Base-by-base conservation (phyloP, 169 alveolate genomes). In the Ichthyophthirius multifiliis region DNA sequence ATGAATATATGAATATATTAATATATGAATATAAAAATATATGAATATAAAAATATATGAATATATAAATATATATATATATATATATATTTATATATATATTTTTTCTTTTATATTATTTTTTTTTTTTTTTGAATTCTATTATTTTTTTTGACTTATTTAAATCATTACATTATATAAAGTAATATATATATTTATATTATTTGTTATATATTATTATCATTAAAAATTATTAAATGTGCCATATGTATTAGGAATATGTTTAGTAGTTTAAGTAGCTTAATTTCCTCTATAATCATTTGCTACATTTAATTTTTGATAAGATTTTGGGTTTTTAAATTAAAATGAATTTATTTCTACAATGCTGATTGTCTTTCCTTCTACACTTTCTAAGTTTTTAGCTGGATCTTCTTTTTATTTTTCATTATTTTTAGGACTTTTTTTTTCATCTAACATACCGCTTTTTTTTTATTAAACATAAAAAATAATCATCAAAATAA, bases 241-340 rank as follows among this genome's bases (percentile, higher is more conserved):
- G 9, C 71, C 12, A 12, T 55, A 55, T 20, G 1, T 0, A 3
- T 55, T 55, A 1, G 71, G 71, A 5, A 55, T 27, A 7, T 55
- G 71, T 23, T 55, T 55, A 20, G 71, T 55, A 0, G 32, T 20
- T 55, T 16, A 15, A 3, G 31, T 55, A 27, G 71, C 71, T 55
- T 55, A 55, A 23, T 55, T 55, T 3, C 71, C 71, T 55, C 71
- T 55, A 0, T 27, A n/a, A 55, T 55, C 71, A 15, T 27, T 55
- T n/a, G 71, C 71, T 10, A 55, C 71, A 55, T 55, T 55, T 55
- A 55, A 55, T 9, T 55, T 55, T 55, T 55, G 5, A 55, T 55
- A 55, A 23, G 12, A 27, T 55, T 55, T 27, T 20, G 71, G 71
- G 31, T 55, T 27, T 55, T 55, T 55, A 55, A 55, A 55, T 55